Evolutionary conservation across 345 rosid species (phyloP).

Genomic region (Mangifera indica): DNA sequence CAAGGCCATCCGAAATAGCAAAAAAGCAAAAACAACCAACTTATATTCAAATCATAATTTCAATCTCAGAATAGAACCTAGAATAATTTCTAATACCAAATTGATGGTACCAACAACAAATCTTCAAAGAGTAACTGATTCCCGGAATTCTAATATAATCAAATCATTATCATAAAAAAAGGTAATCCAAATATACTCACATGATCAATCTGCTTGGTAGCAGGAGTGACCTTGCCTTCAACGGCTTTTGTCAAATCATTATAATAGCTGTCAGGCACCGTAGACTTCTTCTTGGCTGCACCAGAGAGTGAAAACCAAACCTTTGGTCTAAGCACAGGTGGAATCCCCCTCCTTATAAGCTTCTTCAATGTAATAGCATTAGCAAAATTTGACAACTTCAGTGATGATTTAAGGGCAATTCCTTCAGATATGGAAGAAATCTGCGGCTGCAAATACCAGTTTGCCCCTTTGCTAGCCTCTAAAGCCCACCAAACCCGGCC

Average conservation of each 20-base stretch:
- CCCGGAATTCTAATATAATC: neutral
- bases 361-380: conserved; percentile 86
- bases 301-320: conserved; percentile 99
- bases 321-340: conserved; percentile 93
- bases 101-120: neutral
- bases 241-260: conserved; percentile 87
- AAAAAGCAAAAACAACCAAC: neutral
- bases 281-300: conserved; percentile 98
- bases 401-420: conserved; percentile 80
- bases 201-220: conserved; percentile 96
- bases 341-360: conserved; percentile 94
- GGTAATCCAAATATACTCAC: conserved; percentile 47
- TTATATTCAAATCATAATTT: neutral
- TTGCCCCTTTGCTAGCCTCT: conserved; percentile 98
- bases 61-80: neutral
- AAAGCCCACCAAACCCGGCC: conserved; percentile 98
- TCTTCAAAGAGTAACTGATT: neutral
- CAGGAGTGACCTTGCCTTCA: conserved; percentile 90
- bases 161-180: neutral
- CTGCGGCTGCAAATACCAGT: conserved; percentile 93
- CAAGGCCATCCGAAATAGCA: neutral
- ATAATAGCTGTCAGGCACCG: conserved; percentile 95
- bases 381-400: conserved; percentile 70
- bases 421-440: conserved; percentile 59
- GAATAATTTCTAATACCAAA: neutral